phyloP scores from a whole-genome alignment of 2,329 filamentous ascomycete species.

The Pyrenochaeta sp. region DNA sequence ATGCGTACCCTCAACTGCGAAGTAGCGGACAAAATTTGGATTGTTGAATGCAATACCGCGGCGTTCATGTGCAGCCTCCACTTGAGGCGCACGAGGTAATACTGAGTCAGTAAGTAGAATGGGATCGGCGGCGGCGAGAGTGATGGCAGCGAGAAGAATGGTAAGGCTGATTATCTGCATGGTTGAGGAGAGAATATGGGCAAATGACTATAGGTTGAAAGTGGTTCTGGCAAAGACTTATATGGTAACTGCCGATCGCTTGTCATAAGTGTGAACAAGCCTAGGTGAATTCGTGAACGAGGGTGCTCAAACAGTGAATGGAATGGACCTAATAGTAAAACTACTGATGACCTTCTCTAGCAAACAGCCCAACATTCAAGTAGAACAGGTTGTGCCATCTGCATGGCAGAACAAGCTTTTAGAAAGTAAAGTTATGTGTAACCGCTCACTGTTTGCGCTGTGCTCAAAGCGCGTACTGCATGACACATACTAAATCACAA shows the following conservation, averaged over 20 bases:
- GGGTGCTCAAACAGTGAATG: not conserved
- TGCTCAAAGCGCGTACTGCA: too few species aligned
- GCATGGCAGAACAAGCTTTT: too few species aligned
- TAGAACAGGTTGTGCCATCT: too few species aligned
- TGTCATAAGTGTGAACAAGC: not conserved
- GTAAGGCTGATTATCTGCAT: not conserved
- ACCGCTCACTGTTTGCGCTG: too few species aligned
- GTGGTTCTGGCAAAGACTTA: too few species aligned
- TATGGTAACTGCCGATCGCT: too few species aligned
- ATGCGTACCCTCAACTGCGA: conserved; percentile 51
- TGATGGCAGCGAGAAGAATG: not conserved
- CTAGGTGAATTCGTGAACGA: not conserved
- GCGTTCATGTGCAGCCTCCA: conserved; percentile 49
- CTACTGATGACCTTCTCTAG: too few species aligned
- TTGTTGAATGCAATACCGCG: conserved; percentile 73
- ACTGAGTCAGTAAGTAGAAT: not conserved
- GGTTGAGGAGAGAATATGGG: not conserved
- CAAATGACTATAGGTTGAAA: too few species aligned
- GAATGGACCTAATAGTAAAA: not conserved
- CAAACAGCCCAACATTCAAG: too few species aligned
- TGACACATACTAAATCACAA: too few species aligned
- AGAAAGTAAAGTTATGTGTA: too few species aligned
- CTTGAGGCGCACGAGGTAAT: conserved; percentile 15
- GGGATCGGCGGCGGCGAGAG: not conserved
- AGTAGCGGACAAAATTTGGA: conserved; percentile 57